These are phyloP conservation scores for Capronia epimyces DNA, from an alignment of 2,329 filamentous ascomycete genomes.

Conservation along the genomic window DNA sequence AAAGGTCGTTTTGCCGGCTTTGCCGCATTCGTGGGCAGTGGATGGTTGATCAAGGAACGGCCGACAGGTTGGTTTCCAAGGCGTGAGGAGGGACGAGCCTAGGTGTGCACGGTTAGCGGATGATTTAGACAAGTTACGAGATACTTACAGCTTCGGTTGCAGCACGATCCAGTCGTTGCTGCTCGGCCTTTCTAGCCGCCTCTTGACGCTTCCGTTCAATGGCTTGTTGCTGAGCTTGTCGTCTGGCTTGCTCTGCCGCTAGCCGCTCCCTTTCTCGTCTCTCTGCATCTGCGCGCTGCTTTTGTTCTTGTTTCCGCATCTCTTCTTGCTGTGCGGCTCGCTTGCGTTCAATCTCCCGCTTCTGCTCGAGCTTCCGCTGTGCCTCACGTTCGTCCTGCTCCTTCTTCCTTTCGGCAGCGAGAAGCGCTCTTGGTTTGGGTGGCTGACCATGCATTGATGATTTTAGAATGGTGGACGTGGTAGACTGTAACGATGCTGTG, in stretches of 20 bases:
- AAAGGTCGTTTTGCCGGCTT: conserved; percentile 65
- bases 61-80: conserved; percentile 47
- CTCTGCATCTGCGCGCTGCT: conserved; percentile 55
- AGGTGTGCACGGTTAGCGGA: background rate
- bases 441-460: conserved; percentile 57
- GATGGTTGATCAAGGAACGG: conserved; percentile 54
- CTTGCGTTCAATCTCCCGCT: conserved; percentile 74
- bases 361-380: conserved; percentile 73
- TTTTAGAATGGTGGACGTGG: conserved; percentile 56
- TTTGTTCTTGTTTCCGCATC: conserved; percentile 56
- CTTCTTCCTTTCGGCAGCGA: conserved; percentile 72
- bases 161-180: conserved; percentile 35
- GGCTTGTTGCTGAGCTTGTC: conserved; percentile 55
- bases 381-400: conserved; percentile 75
- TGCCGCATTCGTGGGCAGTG: conserved; percentile 59
- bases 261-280: conserved; percentile 43
- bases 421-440: conserved; percentile 64
- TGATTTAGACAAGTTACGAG: background rate
- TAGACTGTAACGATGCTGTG: conserved; percentile 41
- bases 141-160: conserved; percentile 31
- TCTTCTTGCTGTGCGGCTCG: conserved; percentile 60
- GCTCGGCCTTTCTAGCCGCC: conserved; percentile 42
- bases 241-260: conserved; percentile 57
- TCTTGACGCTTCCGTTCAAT: conserved; percentile 49
- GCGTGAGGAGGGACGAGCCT: conserved; percentile 46